Conservation (phyloP, 2,329 filamentous ascomycete species). For the Curvularia sp. region DNA sequence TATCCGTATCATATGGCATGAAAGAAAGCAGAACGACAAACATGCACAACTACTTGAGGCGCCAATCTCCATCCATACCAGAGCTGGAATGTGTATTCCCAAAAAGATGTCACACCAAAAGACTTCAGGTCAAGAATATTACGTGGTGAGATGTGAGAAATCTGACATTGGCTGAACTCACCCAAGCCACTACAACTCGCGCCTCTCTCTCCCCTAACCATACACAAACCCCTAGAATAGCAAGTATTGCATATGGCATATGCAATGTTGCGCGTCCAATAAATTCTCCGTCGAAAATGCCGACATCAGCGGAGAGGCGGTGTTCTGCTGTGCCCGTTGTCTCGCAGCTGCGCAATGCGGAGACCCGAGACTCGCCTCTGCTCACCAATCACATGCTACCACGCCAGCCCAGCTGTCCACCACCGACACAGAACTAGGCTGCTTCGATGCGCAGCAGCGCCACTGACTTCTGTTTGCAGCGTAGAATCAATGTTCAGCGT, state of each 20-base stretch:
- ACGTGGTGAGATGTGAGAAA: neutral
- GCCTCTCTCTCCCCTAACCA: neutral
- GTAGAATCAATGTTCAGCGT: neutral
- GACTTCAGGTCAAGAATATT: neutral
- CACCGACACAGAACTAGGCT: neutral
- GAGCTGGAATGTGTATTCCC: neutral
- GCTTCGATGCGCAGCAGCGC: neutral
- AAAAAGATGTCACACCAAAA: neutral
- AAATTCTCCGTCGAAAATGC: neutral
- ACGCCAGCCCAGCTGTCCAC: neutral
- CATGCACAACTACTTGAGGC: neutral
- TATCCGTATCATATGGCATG: too few relatives aligned
- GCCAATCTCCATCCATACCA: neutral
- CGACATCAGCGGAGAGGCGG: neutral
- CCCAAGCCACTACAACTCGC: neutral
- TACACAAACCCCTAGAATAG: neutral
- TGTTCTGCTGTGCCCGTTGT: neutral
- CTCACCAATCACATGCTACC: neutral
- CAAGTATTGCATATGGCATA: neutral
- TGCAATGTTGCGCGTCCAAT: neutral
- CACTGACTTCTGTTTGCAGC: neutral
- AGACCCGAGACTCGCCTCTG: constrained; percentile 4
- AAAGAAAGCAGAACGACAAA: neutral
- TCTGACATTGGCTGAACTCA: neutral
- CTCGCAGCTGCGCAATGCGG: constrained; percentile 3